A percentile compares a stretch with the other conserved stretches of the same genome.
Conservation (phyloP, 345 rosid genomes). For the Eucalyptus marginata region DNA sequence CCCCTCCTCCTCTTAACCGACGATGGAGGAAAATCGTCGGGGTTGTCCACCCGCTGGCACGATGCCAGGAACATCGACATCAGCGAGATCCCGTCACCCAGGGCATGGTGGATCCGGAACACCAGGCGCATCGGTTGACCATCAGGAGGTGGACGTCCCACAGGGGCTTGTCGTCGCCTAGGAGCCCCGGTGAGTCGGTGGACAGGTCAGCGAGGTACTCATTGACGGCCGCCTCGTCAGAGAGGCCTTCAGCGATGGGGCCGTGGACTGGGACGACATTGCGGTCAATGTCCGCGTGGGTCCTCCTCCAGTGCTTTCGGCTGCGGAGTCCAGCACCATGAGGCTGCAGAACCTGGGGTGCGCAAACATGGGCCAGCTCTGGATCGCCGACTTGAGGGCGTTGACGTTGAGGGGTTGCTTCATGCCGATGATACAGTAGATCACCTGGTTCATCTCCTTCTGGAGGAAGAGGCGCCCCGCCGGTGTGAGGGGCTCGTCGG, state of each 20-base stretch:
- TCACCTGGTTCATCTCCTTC: constrained; percentile 25
- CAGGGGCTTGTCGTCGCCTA: constrained; percentile 32
- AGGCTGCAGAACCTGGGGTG: constrained; percentile 47
- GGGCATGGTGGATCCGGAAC: constrained; percentile 40
- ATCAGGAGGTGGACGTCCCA: constrained; percentile 43
- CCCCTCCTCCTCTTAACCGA: neutral
- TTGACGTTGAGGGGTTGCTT: constrained; percentile 5
- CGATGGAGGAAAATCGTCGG: neutral
- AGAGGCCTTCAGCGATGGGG: neutral
- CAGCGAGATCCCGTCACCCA: constrained; percentile 46
- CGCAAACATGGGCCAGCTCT: constrained; percentile 13
- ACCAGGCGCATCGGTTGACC: constrained; percentile 18
- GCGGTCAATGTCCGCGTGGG: constrained; percentile 23
- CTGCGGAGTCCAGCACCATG: constrained; percentile 22
- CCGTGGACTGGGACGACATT: constrained; percentile 13
- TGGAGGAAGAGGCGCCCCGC: constrained; percentile 41
- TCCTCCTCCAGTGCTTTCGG: constrained; percentile 33
- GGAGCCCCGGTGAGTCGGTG: constrained; percentile 13
- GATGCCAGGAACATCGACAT: constrained; percentile 35
- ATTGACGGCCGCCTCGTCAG: constrained; percentile 6
- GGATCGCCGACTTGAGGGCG: constrained; percentile 5
- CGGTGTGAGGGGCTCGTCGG: constrained; percentile 40
- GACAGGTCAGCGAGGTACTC: constrained; percentile 37
- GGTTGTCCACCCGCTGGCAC: constrained; percentile 22
- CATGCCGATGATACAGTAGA: constrained; percentile 31